Conservation (phyloP, 345 rosid species). For the Litchi chinensis region DNA sequence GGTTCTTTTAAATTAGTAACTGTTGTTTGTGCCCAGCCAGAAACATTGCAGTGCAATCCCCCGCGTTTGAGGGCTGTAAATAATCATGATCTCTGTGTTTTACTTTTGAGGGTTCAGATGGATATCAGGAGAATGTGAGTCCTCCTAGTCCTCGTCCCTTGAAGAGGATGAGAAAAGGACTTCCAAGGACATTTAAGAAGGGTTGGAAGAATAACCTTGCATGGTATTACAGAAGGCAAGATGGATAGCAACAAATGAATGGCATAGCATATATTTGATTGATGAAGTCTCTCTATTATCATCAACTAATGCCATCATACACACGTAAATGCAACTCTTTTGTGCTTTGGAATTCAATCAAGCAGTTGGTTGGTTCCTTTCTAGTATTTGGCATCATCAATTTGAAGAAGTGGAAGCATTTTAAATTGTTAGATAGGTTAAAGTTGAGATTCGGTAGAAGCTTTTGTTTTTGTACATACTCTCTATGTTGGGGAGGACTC, state of each 20-base stretch:
- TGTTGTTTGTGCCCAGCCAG: no score
- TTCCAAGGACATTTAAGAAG: constrained; percentile 28
- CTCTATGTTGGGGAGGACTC: no score
- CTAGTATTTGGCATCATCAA: neutral
- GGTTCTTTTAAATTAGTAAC: neutral
- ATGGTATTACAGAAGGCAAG: neutral
- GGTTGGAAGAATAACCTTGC: neutral
- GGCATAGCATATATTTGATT: neutral
- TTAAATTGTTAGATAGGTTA: no score
- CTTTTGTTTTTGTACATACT: no score
- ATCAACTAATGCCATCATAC: neutral
- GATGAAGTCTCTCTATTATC: neutral
- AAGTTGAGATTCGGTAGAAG: no score
- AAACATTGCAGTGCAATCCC: neutral
- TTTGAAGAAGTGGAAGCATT: neutral
- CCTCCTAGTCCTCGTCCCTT: neutral
- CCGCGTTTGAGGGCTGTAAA: neutral
- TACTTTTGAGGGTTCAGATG: neutral
- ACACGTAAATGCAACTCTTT: neutral
- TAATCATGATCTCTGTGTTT: neutral
- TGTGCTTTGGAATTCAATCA: neutral
- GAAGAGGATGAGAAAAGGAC: constrained; percentile 31
- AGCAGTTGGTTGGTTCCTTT: neutral
- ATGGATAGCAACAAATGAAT: neutral
- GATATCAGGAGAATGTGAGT: neutral